These are phyloP conservation scores for Fusarium brevicatenulatum DNA, from an alignment of 2,329 filamentous ascomycete species.

Conservation along the genomic window DNA sequence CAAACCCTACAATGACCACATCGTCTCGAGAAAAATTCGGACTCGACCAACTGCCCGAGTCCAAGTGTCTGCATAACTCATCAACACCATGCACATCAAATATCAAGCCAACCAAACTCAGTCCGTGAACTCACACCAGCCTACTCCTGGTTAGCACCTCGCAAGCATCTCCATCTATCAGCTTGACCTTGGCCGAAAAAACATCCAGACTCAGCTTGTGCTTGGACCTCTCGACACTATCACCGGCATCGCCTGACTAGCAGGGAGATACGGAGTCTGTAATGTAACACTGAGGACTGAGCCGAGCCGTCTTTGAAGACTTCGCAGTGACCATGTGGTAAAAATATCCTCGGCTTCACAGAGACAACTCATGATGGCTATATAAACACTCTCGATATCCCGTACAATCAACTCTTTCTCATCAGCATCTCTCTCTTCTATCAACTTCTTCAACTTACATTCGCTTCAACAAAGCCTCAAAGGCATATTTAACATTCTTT, in stretches of 20 bases:
- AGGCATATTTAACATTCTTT: constrained; percentile 14
- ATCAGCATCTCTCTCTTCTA: constrained; percentile 14
- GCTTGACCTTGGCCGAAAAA: not conserved
- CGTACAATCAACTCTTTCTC: constrained; percentile 12
- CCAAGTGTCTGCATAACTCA: not conserved
- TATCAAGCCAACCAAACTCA: not conserved
- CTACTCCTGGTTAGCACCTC: constrained; percentile 15
- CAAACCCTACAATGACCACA: not conserved
- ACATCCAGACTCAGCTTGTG: constrained; percentile 14
- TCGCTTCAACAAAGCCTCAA: constrained; percentile 26
- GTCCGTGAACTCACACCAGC: constrained; percentile 7
- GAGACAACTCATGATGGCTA: not conserved
- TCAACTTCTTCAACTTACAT: constrained; percentile 27
- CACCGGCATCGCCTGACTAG: constrained; percentile 10
- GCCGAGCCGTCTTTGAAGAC: constrained; percentile 3
- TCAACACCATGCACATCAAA: not conserved
- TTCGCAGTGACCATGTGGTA: not conserved
- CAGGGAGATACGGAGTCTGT: not conserved
- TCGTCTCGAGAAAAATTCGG: not conserved
- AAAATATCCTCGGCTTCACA: not conserved
- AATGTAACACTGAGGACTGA: not conserved
- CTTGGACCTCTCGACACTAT: constrained; percentile 15
- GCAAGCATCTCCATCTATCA: not conserved
- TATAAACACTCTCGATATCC: constrained; percentile 25
- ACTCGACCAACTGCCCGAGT: not conserved